phyloP scores from a whole-genome alignment of 2,329 filamentous ascomycete genomes.

The Sporothrix inflata region DNA sequence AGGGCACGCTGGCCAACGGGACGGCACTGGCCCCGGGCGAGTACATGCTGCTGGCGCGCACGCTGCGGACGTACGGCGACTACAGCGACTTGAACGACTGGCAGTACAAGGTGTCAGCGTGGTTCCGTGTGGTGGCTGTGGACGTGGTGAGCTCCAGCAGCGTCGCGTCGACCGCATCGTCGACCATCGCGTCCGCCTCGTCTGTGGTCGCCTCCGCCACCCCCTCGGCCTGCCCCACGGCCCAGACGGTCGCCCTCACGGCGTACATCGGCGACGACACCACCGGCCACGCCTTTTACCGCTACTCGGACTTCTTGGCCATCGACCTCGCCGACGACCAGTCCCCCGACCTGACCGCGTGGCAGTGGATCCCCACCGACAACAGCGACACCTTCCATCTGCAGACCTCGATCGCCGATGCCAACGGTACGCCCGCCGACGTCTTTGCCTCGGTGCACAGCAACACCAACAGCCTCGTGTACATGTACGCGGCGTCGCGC shows the following conservation, averaged over 20 bases:
- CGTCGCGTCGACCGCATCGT: not conserved
- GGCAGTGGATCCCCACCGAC: not conserved
- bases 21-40: conserved; percentile 31
- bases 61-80: conserved; percentile 35
- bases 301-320: conserved; percentile 32
- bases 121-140: conserved; percentile 29
- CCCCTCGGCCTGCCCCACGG: not conserved
- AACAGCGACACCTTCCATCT: not conserved
- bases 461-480: conserved; percentile 34
- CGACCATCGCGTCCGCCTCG: not conserved
- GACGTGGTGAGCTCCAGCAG: not conserved
- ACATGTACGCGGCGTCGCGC: conserved; percentile 29
- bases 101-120: conserved; percentile 33
- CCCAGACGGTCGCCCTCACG: not conserved
- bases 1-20: conserved; percentile 29
- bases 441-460: conserved; percentile 28
- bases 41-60: conserved; percentile 33
- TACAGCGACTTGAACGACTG: conserved; percentile 32
- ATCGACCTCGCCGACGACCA: conserved; percentile 29
- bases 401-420: not conserved
- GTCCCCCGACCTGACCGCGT: not conserved
- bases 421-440: not conserved
- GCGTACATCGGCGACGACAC: conserved; percentile 29
- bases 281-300: conserved; percentile 27
- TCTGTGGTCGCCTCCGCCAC: not conserved